Base-by-base conservation (phyloP, 2,329 filamentous ascomycete genomes). In the Talaromyces verruculosus region DNA sequence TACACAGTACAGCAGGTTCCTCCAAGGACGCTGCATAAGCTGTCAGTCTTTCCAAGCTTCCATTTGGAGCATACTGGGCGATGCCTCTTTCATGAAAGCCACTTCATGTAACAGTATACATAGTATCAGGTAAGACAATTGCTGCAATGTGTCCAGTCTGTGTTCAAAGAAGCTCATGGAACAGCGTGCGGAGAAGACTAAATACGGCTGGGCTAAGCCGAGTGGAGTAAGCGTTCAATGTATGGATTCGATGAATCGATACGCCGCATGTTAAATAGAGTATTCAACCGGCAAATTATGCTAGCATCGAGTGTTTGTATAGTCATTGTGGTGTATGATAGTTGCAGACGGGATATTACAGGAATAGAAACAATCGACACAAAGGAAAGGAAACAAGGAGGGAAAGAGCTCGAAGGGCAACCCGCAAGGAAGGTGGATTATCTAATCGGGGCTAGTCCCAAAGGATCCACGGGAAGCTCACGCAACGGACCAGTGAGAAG, bases 401-500 rank as follows among this genome's bases (percentile, higher is more conserved):
- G 51, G 30, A 57, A 57, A 10, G 51, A 57, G 25, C 30, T n/a
- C 1, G 17, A 35, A 33, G 1, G 28, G n/a, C 3, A 10, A 5
- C 33, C 28, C 51, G 28, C 28, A 55, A 57, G 53, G 53, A 57
- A 57, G 51, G 33, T 11, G 8, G 37, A 11, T 60, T 60, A 60
- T 30, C 11, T 60, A 41, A 45, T 30, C 57, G 15, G 6, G 13
- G 28, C 61, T 64, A 64, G 30, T 35, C 49, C 61, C 33, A 22
- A 58, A 64, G 22, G 25, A 33, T 22, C 61, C 49, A 33, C 19
- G 51, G 49, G 58, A 22, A 64, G 61, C 53, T 59, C 28, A 25
- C 1, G 1, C 33, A 45, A 19, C 37, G 39, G 57, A 62, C 65
- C 65, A 67, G 47, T 61, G 28, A 67, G 65, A 80, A 80, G 78